Evolutionary conservation across 768 basidiomycete species (phyloP).

Genomic region (Clitopilus passeckerianus): DNA sequence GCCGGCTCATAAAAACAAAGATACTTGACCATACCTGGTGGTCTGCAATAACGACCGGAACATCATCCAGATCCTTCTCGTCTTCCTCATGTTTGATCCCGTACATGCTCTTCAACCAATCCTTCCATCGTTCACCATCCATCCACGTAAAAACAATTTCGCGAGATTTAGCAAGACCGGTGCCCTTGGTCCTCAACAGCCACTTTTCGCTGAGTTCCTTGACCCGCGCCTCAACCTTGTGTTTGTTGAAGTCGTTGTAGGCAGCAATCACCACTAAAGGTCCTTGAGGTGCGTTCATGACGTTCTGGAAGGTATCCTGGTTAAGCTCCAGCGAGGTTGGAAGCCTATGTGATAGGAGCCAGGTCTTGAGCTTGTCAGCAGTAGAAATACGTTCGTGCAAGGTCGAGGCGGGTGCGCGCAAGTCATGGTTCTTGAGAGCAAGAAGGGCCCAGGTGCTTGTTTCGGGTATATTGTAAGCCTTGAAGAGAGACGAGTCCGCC

Average conservation of each 20-base stretch:
- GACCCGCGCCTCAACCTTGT: conserved; percentile 40
- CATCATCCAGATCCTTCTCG: conserved; percentile 28
- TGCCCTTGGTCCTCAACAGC: conserved; percentile 41
- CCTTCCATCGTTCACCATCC: conserved; percentile 78
- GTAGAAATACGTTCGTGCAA: conserved; percentile 26
- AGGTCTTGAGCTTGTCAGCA: conserved; percentile 32
- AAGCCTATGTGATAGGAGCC: conserved; percentile 68
- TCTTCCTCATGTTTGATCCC: conserved; percentile 38
- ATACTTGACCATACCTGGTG: conserved; percentile 52
- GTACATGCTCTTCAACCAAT: conserved; percentile 93
- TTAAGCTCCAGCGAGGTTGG: conserved; percentile 73
- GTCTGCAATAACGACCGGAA: conserved; percentile 69
- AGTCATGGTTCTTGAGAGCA: conserved; percentile 58
- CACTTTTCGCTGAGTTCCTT: conserved; percentile 54
- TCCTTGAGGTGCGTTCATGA: conserved; percentile 76
- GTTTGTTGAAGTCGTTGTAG: conserved; percentile 28
- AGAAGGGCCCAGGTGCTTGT: conserved; percentile 58
- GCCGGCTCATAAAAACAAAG: background rate
- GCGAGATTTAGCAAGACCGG: conserved; percentile 33
- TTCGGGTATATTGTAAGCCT: conserved; percentile 30
- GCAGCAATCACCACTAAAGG: conserved; percentile 80
- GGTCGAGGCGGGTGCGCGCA: conserved; percentile 36
- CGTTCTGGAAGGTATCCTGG: conserved; percentile 72
- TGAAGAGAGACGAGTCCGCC: conserved; percentile 28
- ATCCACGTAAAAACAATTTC: conserved; percentile 88